Evolutionary conservation across 1,139 yeast genomes (phyloP).

Genomic region (Petasospora rhodanensis): DNA sequence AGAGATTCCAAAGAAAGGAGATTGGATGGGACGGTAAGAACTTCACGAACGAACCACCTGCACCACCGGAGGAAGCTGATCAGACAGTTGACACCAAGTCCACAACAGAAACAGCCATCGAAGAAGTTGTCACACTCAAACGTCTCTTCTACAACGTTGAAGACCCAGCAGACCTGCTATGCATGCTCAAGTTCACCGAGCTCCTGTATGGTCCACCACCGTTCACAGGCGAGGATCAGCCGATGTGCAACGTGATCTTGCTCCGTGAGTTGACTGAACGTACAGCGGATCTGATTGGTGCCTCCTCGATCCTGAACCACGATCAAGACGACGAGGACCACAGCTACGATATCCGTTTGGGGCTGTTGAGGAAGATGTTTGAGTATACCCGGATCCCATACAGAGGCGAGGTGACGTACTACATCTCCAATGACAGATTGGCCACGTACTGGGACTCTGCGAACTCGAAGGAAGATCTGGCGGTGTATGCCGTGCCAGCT

Average conservation of each 20-base stretch:
- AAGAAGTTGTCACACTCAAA: constrained; percentile 20
- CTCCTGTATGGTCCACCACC: constrained; percentile 24
- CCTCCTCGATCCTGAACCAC: too few species aligned
- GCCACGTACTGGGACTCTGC: constrained; percentile 18
- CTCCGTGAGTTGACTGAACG: constrained; percentile 58
- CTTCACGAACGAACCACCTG: constrained; percentile 8
- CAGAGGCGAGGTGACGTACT: constrained; percentile 22
- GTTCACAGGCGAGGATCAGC: constrained; percentile 2
- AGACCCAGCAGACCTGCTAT: constrained; percentile 21
- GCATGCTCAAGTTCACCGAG: constrained; percentile 32
- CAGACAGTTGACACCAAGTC: constrained; percentile 9
- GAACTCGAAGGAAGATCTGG: constrained; percentile 15
- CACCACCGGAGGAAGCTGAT: constrained; percentile 1
- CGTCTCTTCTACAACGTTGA: constrained; percentile 27
- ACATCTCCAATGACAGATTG: constrained; percentile 18
- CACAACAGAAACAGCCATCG: constrained; percentile 12
- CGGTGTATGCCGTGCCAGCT: constrained; percentile 16
- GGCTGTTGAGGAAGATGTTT: constrained; percentile 21
- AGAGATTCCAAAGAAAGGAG: constrained; percentile 33
- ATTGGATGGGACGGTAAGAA: constrained; percentile 36
- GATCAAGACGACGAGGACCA: constrained; percentile 18
- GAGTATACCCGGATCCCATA: constrained; percentile 24
- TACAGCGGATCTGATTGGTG: constrained; percentile 64
- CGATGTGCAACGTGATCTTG: constrained; percentile 48
- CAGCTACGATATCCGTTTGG: constrained; percentile 29